Conservation (phyloP, 306 rosid genomes). For the Cyamopsis tetragonoloba region DNA sequence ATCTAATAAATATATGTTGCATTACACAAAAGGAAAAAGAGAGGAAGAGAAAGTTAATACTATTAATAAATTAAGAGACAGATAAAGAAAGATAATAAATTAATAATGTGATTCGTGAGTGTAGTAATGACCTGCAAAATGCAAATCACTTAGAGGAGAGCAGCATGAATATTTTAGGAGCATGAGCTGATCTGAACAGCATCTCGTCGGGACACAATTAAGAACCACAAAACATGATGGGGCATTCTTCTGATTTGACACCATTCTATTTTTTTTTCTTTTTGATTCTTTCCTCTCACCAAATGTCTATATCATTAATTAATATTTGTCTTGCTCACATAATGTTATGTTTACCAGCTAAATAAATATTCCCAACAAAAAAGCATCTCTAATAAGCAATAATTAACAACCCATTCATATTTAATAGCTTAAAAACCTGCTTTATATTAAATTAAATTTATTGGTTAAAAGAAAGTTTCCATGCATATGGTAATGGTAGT, state of each 20-base stretch:
- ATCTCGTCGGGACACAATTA: background rate
- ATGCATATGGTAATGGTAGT: no score
- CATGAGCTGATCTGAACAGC: background rate
- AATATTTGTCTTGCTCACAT: background rate
- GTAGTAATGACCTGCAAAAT: background rate
- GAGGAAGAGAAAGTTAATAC: no score
- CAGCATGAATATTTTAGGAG: background rate
- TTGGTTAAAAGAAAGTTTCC: background rate
- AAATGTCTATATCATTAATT: conserved; percentile 2
- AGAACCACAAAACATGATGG: conserved; percentile 36
- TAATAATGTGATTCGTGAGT: background rate
- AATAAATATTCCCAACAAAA: background rate
- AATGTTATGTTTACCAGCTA: background rate
- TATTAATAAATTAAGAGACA: background rate
- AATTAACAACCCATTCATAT: background rate
- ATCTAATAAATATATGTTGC: no score
- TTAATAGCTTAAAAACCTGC: background rate
- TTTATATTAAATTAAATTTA: background rate
- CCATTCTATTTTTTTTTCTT: conserved; percentile 21
- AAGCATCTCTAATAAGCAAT: no score
- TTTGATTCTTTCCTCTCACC: conserved; percentile 13
- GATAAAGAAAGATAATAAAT: background rate
- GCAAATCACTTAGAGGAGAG: background rate
- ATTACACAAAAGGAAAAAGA: no score
- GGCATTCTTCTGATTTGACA: conserved; percentile 32